Evolutionary conservation across 306 rosid genomes (phyloP).

Genomic region (Ormosia emarginata): DNA sequence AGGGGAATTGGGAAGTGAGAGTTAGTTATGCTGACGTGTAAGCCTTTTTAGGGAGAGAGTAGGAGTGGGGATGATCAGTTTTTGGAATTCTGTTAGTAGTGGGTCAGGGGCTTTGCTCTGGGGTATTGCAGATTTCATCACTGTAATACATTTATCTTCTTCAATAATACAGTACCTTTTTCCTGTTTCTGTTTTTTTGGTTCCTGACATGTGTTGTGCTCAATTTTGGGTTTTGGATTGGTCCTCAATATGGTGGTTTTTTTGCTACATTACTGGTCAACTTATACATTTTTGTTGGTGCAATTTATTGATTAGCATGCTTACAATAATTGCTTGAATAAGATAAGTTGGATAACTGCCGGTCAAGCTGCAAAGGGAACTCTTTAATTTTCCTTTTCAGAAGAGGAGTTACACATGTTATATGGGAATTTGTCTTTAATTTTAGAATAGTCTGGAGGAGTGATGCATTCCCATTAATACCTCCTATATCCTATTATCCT

Average conservation of each 20-base stretch:
- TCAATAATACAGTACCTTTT: no score
- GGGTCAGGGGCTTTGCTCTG: no score
- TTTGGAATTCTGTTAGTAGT: no score
- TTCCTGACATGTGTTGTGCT: neutral
- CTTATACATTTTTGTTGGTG: constrained; percentile 8
- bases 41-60: no score
- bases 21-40: no score
- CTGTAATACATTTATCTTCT: no score
- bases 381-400: constrained; percentile 1
- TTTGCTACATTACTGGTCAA: constrained; percentile 1
- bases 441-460: constrained; percentile 1
- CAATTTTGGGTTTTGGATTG: neutral
- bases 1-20: no score
- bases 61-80: no score
- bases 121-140: no score
- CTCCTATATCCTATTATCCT: constrained; percentile 9
- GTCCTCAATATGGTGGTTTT: constrained; percentile 3
- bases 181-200: no score
- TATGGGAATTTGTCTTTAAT: constrained; percentile 4
- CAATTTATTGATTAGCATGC: constrained; percentile 11
- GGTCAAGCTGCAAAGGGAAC: constrained; percentile 8
- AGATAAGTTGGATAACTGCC: constrained; percentile 5
- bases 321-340: constrained; percentile 13
- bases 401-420: constrained; percentile 1
- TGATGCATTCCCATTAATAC: neutral